These are phyloP conservation scores for Immersiella caudata DNA, from an alignment of 495 filamentous ascomycete species.

Conservation along the genomic window DNA sequence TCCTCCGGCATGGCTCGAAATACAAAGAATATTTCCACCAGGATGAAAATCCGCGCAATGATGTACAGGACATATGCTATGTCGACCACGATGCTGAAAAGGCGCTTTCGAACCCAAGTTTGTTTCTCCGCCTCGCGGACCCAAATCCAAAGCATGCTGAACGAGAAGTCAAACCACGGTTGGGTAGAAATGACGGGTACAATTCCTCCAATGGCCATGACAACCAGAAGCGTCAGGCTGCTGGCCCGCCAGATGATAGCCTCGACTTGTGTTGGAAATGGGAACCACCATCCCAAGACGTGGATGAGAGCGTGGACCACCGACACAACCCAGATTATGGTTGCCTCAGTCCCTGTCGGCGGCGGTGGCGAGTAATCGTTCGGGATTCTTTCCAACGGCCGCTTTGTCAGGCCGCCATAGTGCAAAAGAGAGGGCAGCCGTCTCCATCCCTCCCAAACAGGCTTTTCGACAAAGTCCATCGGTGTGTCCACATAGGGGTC, in stretches of 20 bases:
- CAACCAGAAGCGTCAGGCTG: conserved; percentile 25
- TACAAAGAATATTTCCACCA: conserved; percentile 21
- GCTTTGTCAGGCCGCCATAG: conserved; percentile 25
- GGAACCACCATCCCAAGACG: conserved; percentile 30
- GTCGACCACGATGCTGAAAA: conserved; percentile 19
- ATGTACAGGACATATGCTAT: conserved; percentile 22
- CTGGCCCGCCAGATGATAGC: conserved; percentile 13
- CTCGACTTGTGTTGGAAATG: conserved; percentile 28
- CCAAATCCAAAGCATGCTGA: conserved; percentile 28
- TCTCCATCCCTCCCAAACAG: conserved; percentile 22
- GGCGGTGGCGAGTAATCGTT: conserved; percentile 36
- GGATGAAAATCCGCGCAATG: conserved; percentile 16
- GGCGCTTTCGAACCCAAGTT: conserved; percentile 9
- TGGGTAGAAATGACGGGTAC: conserved; percentile 21
- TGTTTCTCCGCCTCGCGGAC: conserved; percentile 19
- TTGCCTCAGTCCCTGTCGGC: conserved; percentile 25
- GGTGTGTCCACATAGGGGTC: conserved; percentile 34
- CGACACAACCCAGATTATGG: conserved; percentile 29
- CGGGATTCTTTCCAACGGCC: conserved; percentile 31
- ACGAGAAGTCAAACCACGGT: conserved; percentile 27
- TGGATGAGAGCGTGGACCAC: conserved; percentile 26
- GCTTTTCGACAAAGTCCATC: conserved; percentile 42
- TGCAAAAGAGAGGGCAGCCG: conserved; percentile 18
- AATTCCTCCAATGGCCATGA: conserved; percentile 23
- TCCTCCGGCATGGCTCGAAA: conserved; percentile 23